Evolutionary conservation across 305 asterid genomes (phyloP).

Genomic region (Rubia tinctorum): DNA sequence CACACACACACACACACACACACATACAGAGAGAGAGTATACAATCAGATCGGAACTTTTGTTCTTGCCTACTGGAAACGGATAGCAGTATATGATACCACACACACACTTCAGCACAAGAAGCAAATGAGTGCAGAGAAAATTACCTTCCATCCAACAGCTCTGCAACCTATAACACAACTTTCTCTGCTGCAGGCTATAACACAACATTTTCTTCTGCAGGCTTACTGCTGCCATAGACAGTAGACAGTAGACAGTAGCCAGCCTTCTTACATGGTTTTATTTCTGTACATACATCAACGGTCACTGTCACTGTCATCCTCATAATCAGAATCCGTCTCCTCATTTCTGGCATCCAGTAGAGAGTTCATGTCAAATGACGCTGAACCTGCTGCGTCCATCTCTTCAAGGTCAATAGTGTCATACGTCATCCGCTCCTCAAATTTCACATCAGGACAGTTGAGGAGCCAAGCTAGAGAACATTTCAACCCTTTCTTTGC

Average conservation of each 20-base stretch:
- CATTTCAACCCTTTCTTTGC: slow-evolving; percentile 60
- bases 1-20: background rate
- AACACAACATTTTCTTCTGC: slow-evolving; percentile 5
- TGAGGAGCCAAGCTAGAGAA: slow-evolving; percentile 90
- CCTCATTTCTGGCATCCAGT: slow-evolving; percentile 48
- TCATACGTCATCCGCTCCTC: slow-evolving; percentile 87
- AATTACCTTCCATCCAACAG: too few species aligned
- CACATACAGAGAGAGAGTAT: background rate
- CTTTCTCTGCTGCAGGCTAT: background rate
- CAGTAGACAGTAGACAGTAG: background rate
- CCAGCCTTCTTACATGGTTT: background rate
- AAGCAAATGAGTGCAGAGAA: too few species aligned
- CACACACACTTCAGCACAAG: too few species aligned
- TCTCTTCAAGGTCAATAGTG: slow-evolving; percentile 69
- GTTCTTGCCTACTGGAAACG: background rate
- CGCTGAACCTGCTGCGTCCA: slow-evolving; percentile 43
- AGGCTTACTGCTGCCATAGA: background rate
- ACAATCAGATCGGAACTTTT: too few species aligned
- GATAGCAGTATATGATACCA: background rate
- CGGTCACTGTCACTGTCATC: slow-evolving; percentile 34
- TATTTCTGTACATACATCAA: slow-evolving; percentile 21
- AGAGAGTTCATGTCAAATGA: slow-evolving; percentile 61
- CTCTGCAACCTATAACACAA: too few species aligned
- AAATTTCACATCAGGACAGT: slow-evolving; percentile 81
- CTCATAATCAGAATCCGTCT: slow-evolving; percentile 59